Conservation (phyloP, 2,329 filamentous ascomycete species). For the Clarireedia paspali region DNA sequence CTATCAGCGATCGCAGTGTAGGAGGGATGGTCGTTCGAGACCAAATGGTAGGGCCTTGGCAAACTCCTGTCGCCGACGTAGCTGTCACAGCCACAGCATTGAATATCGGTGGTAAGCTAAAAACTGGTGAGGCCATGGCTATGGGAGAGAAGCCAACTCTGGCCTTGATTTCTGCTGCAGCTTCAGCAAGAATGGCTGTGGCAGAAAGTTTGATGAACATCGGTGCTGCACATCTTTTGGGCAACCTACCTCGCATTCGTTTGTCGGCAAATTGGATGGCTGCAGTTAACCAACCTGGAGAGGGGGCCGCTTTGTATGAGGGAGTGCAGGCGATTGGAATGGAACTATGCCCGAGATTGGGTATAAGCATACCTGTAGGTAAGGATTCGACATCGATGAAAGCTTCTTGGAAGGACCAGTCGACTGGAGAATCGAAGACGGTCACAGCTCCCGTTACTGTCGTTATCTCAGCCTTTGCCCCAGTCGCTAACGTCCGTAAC, state of each 20-base stretch:
- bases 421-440: constrained; percentile 62
- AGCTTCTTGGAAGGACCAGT: constrained; percentile 78
- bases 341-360: constrained; percentile 84
- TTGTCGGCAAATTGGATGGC: constrained; percentile 99
- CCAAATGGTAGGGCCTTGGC: constrained; percentile 96
- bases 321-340: constrained; percentile 89
- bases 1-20: constrained; percentile 87
- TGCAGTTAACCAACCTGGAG: constrained; percentile 85
- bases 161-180: constrained; percentile 80
- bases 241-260: constrained; percentile 62
- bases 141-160: constrained; percentile 91
- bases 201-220: constrained; percentile 91
- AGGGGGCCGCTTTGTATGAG: constrained; percentile 87
- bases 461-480: constrained; percentile 83
- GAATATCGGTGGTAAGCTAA: constrained; percentile 54
- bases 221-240: constrained; percentile 61
- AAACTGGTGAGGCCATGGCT: constrained; percentile 90
- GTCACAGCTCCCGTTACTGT: constrained; percentile 89
- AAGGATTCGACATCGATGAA: constrained; percentile 99
- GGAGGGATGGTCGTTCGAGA: constrained; percentile 83
- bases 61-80: constrained; percentile 87
- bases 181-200: constrained; percentile 94
- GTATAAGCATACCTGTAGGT: constrained; percentile 88
- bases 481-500: constrained; percentile 71
- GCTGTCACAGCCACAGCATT: constrained; percentile 85